Base-by-base conservation (phyloP, 2,329 filamentous ascomycete genomes). In the Elsinoe australis region DNA sequence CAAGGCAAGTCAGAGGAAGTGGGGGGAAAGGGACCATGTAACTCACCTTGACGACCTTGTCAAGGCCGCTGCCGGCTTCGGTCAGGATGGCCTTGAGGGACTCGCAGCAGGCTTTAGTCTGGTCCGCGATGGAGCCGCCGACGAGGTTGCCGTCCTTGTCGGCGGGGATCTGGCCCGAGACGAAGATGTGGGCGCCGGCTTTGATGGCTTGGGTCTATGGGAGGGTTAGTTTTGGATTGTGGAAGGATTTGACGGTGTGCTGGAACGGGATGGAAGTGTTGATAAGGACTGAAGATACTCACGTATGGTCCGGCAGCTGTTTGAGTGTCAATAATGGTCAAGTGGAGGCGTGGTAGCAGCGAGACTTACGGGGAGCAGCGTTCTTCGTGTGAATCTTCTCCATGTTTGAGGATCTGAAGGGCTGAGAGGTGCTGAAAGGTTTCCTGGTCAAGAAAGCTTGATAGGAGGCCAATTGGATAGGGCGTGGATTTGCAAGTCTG, bases 61-160 rank as follows among this genome's bases (percentile, higher is more conserved):
- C 69, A 51, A 96, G 76, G 46, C 76, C 79, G 17, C 85, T 89
- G 47, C 86, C 87, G 18, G 88, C 87, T 58, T 82, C 87, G 52
- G 80, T 77, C 45, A 96, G 79, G 50, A 96, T 87, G 34, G 85
- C 85, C 66, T 83, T 76, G 61, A 95, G 78, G 69, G 94, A 94
- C 68, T 84, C 74, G 68, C 82, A 82, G 72, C 79, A 84, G 59
- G 76, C 75, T 55, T 77, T 76, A 58, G 83, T 86, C 65, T 83
- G 78, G 58, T 88, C 75, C 49, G 77, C 74, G 56, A 87, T 78
- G 60, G 71, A 76, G 45, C 82, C 82, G 36, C 77, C 69, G 53
- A 84, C 71, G 48, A 85, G 69, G 55, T 77, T 73, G 53, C 76
- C 78, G 47, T 69, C 65, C 35, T 73, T 69, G 63, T 84, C 79